A percentile compares a stretch with the other conserved stretches of the same genome.
Evolutionary conservation across 768 basidiomycete species (phyloP).

Genomic region (Boletus eberwhitei): DNA sequence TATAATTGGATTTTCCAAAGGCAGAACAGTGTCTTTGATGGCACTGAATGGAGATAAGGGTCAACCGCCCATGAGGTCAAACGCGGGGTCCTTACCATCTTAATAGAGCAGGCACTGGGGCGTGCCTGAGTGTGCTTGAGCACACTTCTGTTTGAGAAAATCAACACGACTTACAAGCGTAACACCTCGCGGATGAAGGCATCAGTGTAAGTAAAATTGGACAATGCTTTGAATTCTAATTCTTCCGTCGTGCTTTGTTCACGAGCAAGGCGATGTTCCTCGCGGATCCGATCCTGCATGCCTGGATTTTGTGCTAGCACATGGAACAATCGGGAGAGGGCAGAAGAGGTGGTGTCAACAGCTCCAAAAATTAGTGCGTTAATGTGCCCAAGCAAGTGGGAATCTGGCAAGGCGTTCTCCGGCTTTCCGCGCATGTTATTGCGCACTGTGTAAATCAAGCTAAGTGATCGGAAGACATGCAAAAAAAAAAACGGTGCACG

Average conservation of each 20-base stretch:
- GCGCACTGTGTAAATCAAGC: background rate
- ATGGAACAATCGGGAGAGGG: background rate
- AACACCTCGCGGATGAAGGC: slow-evolving; percentile 2
- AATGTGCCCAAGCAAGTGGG: background rate
- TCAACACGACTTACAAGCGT: background rate
- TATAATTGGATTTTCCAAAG: background rate
- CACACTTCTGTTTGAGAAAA: background rate
- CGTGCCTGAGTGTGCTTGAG: background rate
- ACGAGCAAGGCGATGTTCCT: background rate
- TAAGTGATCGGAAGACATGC: background rate
- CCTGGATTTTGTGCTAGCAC: background rate
- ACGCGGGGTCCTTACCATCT: background rate
- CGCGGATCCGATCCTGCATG: slow-evolving; percentile 1
- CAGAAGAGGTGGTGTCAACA: background rate
- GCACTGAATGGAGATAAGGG: background rate
- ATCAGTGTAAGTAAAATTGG: background rate
- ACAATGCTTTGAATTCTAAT: slow-evolving; percentile 1
- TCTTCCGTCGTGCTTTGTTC: background rate
- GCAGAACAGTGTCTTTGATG: background rate
- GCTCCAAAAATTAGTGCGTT: slow-evolving; percentile 1
- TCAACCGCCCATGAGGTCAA: background rate
- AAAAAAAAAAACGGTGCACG: background rate
- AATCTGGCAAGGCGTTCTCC: background rate
- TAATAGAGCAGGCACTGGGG: background rate
- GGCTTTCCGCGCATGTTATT: background rate